Conservation (phyloP, 306 rosid species). For the Ormosia emarginata region DNA sequence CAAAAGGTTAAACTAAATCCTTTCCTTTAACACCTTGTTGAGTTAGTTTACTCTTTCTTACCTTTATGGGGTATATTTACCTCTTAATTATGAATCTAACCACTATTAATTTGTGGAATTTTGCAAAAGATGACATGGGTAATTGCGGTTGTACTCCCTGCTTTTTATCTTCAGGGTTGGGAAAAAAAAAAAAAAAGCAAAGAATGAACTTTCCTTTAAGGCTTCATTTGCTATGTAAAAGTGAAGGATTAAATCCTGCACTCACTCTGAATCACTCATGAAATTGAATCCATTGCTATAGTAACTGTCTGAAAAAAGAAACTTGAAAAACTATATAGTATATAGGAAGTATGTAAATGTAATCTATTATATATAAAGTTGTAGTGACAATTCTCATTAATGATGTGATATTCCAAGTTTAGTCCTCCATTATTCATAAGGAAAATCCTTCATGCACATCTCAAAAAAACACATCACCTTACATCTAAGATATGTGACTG, state of each 20-base stretch:
- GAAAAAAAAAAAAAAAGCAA: not conserved
- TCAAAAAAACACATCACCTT: too few species aligned
- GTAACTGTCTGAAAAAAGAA: not conserved
- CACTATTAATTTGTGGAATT: not conserved
- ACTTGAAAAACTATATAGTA: not conserved
- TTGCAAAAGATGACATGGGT: not conserved
- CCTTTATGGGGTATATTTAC: not conserved
- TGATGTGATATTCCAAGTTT: not conserved
- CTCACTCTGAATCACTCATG: not conserved
- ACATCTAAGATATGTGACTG: too few species aligned
- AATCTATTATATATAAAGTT: not conserved
- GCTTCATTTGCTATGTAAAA: not conserved
- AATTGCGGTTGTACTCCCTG: not conserved
- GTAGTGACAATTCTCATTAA: not conserved
- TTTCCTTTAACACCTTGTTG: conserved; percentile 17
- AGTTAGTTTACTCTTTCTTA: not conserved
- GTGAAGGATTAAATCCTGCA: not conserved
- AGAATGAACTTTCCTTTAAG: not conserved
- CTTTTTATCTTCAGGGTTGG: not conserved
- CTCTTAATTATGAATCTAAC: not conserved
- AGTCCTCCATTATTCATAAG: not conserved
- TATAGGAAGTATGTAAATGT: not conserved
- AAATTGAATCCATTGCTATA: not conserved
- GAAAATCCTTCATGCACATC: too few species aligned
- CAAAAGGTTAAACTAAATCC: conserved; percentile 16